Percentiles rank a stretch among this genome's conserved stretches.
phyloP scores from a whole-genome alignment of 1,284 basidiomycete genomes.

The Veloboletus limbatus region DNA sequence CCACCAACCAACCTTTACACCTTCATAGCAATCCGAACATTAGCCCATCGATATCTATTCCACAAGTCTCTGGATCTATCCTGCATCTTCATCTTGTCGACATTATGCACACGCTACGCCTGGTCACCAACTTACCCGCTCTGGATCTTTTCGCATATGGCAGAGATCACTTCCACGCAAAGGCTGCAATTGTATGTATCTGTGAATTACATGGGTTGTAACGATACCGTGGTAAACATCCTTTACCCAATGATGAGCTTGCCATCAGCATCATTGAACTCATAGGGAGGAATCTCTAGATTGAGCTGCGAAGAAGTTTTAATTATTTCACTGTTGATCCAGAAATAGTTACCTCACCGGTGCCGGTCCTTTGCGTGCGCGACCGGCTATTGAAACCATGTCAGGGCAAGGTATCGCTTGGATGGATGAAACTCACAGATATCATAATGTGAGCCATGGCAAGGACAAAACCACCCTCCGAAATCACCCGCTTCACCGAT shows the following conservation, averaged over 20 bases:
- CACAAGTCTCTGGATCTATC: no score
- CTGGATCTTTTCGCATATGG: neutral
- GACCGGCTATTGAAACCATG: conserved; percentile 61
- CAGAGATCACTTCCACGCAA: conserved; percentile 5
- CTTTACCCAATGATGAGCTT: conserved; percentile 90
- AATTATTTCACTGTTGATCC: conserved; percentile 7
- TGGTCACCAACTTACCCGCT: neutral
- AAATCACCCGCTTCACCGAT: conserved; percentile 98
- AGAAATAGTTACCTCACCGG: conserved; percentile 54
- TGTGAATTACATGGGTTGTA: conserved; percentile 21
- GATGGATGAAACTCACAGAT: conserved; percentile 58
- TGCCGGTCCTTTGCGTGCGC: conserved; percentile 93
- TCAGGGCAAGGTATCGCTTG: conserved; percentile 9
- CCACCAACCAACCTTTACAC: conserved; percentile 4
- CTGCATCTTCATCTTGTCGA: neutral
- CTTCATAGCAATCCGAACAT: neutral
- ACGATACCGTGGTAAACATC: conserved; percentile 6
- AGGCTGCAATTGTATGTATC: conserved; percentile 26
- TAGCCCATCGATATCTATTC: neutral
- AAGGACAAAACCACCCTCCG: conserved; percentile 98
- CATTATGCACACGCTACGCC: neutral
- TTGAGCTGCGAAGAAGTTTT: conserved; percentile 61
- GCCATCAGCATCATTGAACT: conserved; percentile 83
- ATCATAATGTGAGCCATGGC: conserved; percentile 98
- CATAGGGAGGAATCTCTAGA: conserved; percentile 88